Evolutionary conservation across 192 early-diverging fungal species (phyloP).

Genomic region (Coemansia sp.): DNA sequence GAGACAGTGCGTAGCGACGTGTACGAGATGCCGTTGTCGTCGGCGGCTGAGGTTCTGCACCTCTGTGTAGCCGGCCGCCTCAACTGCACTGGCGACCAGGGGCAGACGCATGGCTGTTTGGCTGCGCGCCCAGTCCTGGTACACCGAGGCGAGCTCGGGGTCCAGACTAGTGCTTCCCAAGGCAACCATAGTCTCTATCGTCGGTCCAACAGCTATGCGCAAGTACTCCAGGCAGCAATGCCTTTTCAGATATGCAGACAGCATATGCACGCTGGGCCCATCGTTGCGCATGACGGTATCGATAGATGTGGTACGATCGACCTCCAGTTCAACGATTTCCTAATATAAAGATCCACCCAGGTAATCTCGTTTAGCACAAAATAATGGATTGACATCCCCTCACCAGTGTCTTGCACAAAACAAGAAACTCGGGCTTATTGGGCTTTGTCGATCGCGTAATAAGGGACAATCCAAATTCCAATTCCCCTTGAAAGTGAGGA

Average conservation of each 20-base stretch:
- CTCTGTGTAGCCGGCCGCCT: slow-evolving; percentile 45
- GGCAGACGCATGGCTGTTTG: slow-evolving; percentile 14
- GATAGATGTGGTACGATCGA: slow-evolving; percentile 38
- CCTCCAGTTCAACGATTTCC: slow-evolving; percentile 39
- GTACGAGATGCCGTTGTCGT: slow-evolving; percentile 31
- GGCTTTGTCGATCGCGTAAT: not conserved
- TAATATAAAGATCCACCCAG: slow-evolving; percentile 8
- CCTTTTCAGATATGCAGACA: slow-evolving; percentile 35
- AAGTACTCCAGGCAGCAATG: slow-evolving; percentile 33
- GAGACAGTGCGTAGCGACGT: slow-evolving; percentile 39
- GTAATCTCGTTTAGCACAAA: no score
- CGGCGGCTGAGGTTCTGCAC: slow-evolving; percentile 50
- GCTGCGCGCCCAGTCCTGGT: slow-evolving; percentile 47
- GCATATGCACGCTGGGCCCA: slow-evolving; percentile 44
- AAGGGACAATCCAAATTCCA: no score
- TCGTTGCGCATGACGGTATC: slow-evolving; percentile 50
- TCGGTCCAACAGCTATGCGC: slow-evolving; percentile 33
- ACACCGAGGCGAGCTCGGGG: slow-evolving; percentile 29
- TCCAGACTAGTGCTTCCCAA: slow-evolving; percentile 38
- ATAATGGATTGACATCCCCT: no score
- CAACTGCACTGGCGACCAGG: slow-evolving; percentile 26
- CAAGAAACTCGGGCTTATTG: no score
- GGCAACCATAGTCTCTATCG: slow-evolving; percentile 29
- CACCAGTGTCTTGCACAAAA: no score
- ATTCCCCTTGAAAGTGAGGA: no score